Evolutionary conservation across 129 eudicot species (phyloP).

Genomic region (Daucus carota): DNA sequence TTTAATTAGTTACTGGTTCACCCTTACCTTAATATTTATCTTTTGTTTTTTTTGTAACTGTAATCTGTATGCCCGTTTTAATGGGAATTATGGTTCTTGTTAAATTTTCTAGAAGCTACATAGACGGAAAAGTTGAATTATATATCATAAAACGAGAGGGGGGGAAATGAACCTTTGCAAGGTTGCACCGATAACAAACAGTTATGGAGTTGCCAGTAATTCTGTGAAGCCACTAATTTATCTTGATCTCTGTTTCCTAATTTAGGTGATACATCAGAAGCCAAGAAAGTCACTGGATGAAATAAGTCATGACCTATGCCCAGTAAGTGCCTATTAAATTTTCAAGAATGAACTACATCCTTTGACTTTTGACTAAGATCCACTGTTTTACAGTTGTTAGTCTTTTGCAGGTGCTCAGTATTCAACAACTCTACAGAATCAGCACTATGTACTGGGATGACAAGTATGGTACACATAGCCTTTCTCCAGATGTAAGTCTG

Average conservation of each 20-base stretch:
- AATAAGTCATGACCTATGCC: conserved; percentile 72
- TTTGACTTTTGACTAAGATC: not conserved
- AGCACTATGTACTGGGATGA: conserved; percentile 65
- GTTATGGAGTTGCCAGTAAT: conserved; percentile 6
- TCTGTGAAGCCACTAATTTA: not conserved
- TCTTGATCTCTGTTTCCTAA: not conserved
- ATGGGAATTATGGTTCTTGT: not conserved
- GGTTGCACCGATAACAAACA: not conserved
- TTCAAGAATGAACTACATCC: not conserved
- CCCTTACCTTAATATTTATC: not conserved
- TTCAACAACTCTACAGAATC: conserved; percentile 79
- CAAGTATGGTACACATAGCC: conserved; percentile 34
- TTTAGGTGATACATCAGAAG: conserved; percentile 61
- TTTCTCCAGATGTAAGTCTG: conserved; percentile 51
- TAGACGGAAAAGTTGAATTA: not conserved
- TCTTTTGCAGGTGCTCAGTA: conserved; percentile 50
- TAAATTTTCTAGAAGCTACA: not conserved
- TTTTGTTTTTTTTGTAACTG: not conserved
- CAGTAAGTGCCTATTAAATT: conserved; percentile 42
- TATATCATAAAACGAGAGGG: not conserved
- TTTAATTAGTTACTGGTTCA: not conserved
- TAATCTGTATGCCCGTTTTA: not conserved
- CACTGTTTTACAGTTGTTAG: not conserved
- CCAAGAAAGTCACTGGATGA: conserved; percentile 63
- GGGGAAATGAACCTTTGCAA: not conserved